Evolutionary conservation across 306 rosid genomes (phyloP), one percentile per base, ranked within the genome.

Genomic region (Corylus americana): DNA sequence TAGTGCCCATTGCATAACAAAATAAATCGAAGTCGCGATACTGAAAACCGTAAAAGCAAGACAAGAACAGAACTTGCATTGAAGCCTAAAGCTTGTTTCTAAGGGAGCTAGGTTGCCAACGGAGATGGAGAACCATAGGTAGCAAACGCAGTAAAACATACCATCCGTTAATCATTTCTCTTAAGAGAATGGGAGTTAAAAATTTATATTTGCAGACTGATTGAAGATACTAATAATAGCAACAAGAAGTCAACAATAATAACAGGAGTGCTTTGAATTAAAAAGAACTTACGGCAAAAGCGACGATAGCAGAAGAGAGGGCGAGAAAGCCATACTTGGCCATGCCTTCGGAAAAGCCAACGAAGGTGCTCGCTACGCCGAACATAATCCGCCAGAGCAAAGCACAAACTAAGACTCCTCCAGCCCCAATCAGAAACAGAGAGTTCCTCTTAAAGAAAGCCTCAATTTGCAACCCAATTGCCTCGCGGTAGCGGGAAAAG

Each of bases 241-340:
- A 49, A 49, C 14, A 49, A 5, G 8, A 42, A 42, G 45, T 42
- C 7, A 42, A 55, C 27, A n/a, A 55, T n/a, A 10, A 55, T 63
- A 11, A 31, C 45, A 31, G 27, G 9, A 20, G 8, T 6, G 8
- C 12, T 27, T 11, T 61, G 68, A 27, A 62, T 27, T 27, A 11
- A 31, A 84, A 80, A 80, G 81, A 85, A 88, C 97, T 92, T 89
- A 92, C 98, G 67, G 91, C 81, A 37, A 92, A 92, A 81, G 91
- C 88, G 73, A 92, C 97, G 78, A 93, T 90, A 73, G 99, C 96
- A 62, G 97, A 80, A n/a, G 99, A 91, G 68, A 95, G 89, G 73
- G 98, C 97, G 39, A 92, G 92, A 79, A 95, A 92, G 50, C 99
- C 98, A 79, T 91, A 95, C 94, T 92, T 95, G 55, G 98, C 98